These are phyloP conservation scores for Liquidambar formosana DNA, from an alignment of 164 flowering plant genomes.

Conservation along the genomic window DNA sequence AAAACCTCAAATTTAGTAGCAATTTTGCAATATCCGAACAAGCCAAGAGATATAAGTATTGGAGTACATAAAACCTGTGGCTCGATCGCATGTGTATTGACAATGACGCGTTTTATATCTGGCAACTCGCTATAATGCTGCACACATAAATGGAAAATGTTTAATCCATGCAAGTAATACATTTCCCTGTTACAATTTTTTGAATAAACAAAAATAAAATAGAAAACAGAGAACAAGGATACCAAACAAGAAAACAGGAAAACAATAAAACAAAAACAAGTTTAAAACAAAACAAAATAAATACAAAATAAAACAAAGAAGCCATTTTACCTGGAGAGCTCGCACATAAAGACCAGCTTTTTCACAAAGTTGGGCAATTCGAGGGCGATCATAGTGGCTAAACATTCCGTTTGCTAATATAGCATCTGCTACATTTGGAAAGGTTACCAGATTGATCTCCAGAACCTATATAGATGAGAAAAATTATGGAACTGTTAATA, in stretches of 20 bases:
- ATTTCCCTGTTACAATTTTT: too few relatives aligned
- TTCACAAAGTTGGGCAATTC: conserved; percentile 98
- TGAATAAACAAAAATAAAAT: too few relatives aligned
- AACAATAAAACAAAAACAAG: too few relatives aligned
- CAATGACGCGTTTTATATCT: conserved; percentile 96
- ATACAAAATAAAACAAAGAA: conserved; percentile 9
- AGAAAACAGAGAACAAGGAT: too few relatives aligned
- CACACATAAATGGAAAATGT: conserved; percentile 20
- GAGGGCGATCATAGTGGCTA: conserved; percentile 97
- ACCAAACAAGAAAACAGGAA: too few relatives aligned
- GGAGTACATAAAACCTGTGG: conserved; percentile 76
- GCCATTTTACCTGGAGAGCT: conserved; percentile 73
- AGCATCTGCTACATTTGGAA: conserved; percentile 99
- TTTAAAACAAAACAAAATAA: too few relatives aligned
- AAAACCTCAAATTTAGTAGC: conserved; percentile 19
- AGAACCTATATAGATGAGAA: conserved; percentile 58
- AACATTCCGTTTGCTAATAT: conserved; percentile 99
- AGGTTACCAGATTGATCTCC: conserved; percentile 96
- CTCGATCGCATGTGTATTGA: conserved; percentile 99
- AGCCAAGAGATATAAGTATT: neutral
- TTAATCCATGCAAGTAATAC: conserved; percentile 10
- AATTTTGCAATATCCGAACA: neutral
- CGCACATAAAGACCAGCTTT: conserved; percentile 92
- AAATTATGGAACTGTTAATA: neutral
- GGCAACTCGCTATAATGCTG: conserved; percentile 97